Evolutionary conservation across 768 basidiomycete genomes (phyloP).

Genomic region (Collybia sp.): DNA sequence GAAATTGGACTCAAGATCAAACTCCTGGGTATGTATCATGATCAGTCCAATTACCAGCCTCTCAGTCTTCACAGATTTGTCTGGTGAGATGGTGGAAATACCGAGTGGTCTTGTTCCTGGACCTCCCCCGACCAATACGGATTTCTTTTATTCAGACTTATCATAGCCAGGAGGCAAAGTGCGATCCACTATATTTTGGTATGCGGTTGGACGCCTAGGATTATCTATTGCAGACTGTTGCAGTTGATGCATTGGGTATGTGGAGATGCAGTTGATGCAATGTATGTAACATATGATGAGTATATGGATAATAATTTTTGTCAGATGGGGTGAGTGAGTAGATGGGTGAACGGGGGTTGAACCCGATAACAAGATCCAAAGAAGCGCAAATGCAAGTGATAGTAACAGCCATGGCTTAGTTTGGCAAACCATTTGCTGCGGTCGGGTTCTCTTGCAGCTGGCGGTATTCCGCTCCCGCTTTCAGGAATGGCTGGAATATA

Average conservation of each 20-base stretch:
- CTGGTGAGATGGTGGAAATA: constrained; percentile 87
- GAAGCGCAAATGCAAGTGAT: constrained; percentile 22
- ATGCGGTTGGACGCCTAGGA: background rate
- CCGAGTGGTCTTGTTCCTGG: constrained; percentile 77
- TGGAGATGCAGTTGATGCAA: constrained; percentile 60
- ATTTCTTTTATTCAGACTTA: constrained; percentile 83
- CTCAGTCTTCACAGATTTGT: constrained; percentile 52
- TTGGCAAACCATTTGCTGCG: constrained; percentile 2
- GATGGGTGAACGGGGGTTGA: constrained; percentile 78
- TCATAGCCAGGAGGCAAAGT: constrained; percentile 19
- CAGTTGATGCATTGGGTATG: constrained; percentile 25
- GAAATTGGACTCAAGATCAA: constrained; percentile 93
- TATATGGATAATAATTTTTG: constrained; percentile 11
- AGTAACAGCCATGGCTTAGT: constrained; percentile 8
- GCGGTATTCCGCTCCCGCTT: constrained; percentile 62
- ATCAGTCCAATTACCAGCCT: constrained; percentile 1
- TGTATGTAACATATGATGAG: constrained; percentile 16
- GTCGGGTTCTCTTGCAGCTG: constrained; percentile 16
- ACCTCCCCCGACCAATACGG: constrained; percentile 71
- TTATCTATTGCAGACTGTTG: constrained; percentile 6
- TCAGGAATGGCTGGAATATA: constrained; percentile 85
- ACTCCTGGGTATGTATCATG: constrained; percentile 56
- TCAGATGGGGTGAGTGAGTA: constrained; percentile 30
- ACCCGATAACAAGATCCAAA: constrained; percentile 53
- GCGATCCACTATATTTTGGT: background rate